These are phyloP conservation scores for Trametes cinnabarina DNA, from an alignment of 768 basidiomycete species.

Conservation along the genomic window DNA sequence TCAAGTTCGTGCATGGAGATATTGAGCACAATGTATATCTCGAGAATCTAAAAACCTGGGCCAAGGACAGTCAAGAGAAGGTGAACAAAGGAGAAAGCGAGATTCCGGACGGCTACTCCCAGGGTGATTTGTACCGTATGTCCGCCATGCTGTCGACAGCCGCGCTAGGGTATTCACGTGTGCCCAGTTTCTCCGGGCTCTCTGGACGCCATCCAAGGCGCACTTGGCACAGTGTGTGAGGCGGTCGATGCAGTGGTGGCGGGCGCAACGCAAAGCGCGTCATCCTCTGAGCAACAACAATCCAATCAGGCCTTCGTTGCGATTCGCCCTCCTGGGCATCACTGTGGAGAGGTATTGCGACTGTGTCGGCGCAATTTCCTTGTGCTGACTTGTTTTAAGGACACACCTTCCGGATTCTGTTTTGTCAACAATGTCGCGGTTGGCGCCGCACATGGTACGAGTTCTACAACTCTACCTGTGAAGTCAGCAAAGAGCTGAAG, in stretches of 20 bases:
- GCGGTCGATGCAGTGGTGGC: slow-evolving; percentile 71
- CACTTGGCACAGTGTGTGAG: slow-evolving; percentile 81
- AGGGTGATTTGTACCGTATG: slow-evolving; percentile 84
- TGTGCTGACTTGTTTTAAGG: slow-evolving; percentile 23
- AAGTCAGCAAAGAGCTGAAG: not conserved
- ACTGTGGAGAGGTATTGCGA: slow-evolving; percentile 82
- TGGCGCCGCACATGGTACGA: slow-evolving; percentile 83
- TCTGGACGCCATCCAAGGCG: slow-evolving; percentile 74
- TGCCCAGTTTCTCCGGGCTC: slow-evolving; percentile 87
- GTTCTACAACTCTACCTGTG: not conserved
- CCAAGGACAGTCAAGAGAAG: slow-evolving; percentile 56
- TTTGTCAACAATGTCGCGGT: slow-evolving; percentile 93
- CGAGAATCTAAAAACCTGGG: slow-evolving; percentile 59
- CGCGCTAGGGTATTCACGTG: no score
- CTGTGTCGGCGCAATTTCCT: no score
- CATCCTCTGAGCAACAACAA: not conserved
- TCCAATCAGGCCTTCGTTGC: slow-evolving; percentile 66
- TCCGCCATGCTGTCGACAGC: no score
- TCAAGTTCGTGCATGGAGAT: slow-evolving; percentile 74
- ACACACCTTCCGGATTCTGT: slow-evolving; percentile 89
- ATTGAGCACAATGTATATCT: slow-evolving; percentile 66
- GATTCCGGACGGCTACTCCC: slow-evolving; percentile 68
- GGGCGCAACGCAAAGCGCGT: not conserved
- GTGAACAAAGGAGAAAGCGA: slow-evolving; percentile 65
- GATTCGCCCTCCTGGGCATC: slow-evolving; percentile 90